These are phyloP conservation scores for Colletotrichum tofieldiae DNA, from an alignment of 2,329 filamentous ascomycete species.

Conservation along the genomic window DNA sequence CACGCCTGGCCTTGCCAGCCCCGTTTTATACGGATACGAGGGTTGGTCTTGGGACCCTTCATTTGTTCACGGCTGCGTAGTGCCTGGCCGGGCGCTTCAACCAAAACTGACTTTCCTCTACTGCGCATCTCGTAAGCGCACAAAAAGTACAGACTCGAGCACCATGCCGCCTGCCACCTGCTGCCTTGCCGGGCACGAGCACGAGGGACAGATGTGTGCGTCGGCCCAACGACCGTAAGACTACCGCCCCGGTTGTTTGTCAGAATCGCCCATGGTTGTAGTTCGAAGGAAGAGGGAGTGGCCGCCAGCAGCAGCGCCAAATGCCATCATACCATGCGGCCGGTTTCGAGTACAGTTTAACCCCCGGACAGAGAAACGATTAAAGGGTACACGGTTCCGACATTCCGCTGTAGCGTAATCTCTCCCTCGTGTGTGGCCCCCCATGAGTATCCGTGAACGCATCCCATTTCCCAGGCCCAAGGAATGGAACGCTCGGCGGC, in stretches of 20 bases:
- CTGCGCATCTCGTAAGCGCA: background rate
- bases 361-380: background rate
- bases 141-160: background rate
- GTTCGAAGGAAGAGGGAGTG: constrained; percentile 12
- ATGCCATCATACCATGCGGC: constrained; percentile 28
- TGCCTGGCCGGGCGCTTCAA: background rate
- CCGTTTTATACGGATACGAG: constrained; percentile 42
- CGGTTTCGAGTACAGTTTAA: constrained; percentile 9
- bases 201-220: constrained; percentile 14
- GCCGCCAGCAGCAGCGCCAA: constrained; percentile 11
- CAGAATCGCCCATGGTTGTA: background rate
- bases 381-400: background rate
- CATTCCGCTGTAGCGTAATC: background rate
- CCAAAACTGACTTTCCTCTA: background rate
- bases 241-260: constrained; percentile 2
- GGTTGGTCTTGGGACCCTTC: constrained; percentile 31
- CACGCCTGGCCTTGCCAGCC: constrained; percentile 32
- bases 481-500: constrained; percentile 30
- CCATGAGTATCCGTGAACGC: background rate
- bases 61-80: constrained; percentile 21
- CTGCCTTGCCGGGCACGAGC: constrained; percentile 14
- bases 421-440: background rate
- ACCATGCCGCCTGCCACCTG: constrained; percentile 5
- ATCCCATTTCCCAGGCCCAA: constrained; percentile 32
- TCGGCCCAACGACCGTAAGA: constrained; percentile 21